Base-by-base conservation (phyloP, 2,329 filamentous ascomycete genomes). In the Pyrenochaeta sp. region DNA sequence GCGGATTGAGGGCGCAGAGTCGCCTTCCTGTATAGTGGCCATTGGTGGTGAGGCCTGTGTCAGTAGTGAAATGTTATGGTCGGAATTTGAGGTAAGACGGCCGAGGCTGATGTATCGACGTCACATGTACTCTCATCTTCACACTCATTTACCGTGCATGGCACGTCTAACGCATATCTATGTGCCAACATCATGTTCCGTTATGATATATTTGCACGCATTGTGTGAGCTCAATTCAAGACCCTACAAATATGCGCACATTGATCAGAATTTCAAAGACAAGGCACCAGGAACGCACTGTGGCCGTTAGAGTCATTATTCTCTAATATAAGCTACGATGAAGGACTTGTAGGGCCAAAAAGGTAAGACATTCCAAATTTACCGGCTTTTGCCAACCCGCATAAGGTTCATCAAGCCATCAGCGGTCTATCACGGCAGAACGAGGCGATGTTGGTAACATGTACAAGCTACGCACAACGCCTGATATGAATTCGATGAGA, bases 1-100 rank as follows among this genome's bases (percentile, higher is more conserved):
- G 13, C 65, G 70, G 30, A 75, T 44, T 10, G 55, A 48, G 1
- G 72, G 66, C 37, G 45, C 56, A 36, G 59, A 7, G 25, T 40
- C 47, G 15, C 64, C 59, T 22, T 62, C 59, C 47, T 69, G 63
- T 15, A 54, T 42, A 25, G 54, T 48, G 25, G 64, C 52, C 65
- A 70, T 62, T 44, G 44, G 34, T 43, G 44, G 46, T 40, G 24
- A 6, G 44, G 48, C 39, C 22, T 47, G 45, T 40, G 30, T 50
- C 32, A 49, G 49, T 57, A 32, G 36, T n/a, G 27, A 45, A 40
- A 43, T n/a, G 50, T 37, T n/a, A 19, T 45, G 34, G 47, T 54
- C 42, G 42, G 42, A 25, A 27, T 44, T 44, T n/a, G 42, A 28
- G 25, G 42, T 44, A 13, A 44, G 36, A 37, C 34, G 46, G 22